These are phyloP conservation scores for Blastocystis sp. DNA, from an alignment of 352 stramenopile genomes.

Conservation along the genomic window DNA sequence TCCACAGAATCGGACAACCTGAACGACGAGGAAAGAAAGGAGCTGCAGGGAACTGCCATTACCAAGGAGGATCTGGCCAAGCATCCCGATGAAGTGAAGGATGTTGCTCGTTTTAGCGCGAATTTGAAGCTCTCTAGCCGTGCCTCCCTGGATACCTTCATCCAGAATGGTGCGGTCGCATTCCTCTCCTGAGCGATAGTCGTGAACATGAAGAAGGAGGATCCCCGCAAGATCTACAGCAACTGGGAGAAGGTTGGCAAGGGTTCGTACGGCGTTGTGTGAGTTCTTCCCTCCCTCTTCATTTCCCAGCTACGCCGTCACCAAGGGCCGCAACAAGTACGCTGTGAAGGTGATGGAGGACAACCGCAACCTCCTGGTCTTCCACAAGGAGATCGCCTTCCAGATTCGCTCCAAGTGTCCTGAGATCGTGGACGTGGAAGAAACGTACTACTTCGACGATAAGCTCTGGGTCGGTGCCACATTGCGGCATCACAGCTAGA, in stretches of 20 bases:
- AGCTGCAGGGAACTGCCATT: conserved; percentile 21
- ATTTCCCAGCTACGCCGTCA: conserved; percentile 12
- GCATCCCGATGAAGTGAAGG: conserved; percentile 28
- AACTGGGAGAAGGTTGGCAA: conserved; percentile 46
- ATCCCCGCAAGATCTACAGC: background rate
- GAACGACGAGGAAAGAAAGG: background rate
- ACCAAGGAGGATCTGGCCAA: conserved; percentile 28
- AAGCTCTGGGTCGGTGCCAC: conserved; percentile 16
- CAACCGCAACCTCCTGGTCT: conserved; percentile 17
- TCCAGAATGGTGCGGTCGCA: background rate
- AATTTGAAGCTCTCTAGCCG: conserved; percentile 7
- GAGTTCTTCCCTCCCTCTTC: background rate
- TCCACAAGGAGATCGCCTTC: conserved; percentile 38
- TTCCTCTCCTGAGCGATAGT: background rate
- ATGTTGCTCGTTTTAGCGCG: conserved; percentile 32
- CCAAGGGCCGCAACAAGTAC: background rate
- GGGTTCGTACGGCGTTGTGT: conserved; percentile 52
- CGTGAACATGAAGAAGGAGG: conserved; percentile 26
- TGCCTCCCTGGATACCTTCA: background rate
- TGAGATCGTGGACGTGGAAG: conserved; percentile 19
- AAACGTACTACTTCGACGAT: conserved; percentile 40
- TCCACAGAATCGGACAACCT: background rate
- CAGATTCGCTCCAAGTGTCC: conserved; percentile 34
- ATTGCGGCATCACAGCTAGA: conserved; percentile 13
- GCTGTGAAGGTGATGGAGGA: conserved; percentile 51